Evolutionary conservation across 805 yeast species (phyloP), one percentile per base, ranked within the genome.

Genomic region (Candida sphagnicola): DNA sequence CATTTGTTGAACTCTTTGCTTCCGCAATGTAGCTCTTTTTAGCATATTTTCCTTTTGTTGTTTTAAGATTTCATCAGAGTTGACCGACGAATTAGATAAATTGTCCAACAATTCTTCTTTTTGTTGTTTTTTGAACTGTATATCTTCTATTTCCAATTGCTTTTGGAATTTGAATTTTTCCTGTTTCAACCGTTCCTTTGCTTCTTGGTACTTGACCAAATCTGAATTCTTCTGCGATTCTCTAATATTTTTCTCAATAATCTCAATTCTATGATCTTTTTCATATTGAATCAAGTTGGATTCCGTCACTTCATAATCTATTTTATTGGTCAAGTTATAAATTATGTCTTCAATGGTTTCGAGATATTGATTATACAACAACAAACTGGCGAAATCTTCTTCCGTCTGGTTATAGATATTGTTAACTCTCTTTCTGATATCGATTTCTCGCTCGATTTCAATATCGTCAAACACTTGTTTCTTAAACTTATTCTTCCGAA

Each of bases 401-500:
- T 78, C 77, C 2, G 83, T 79, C 59, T 86, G 85, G 61, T 93
- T 93, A 64, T 83, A 90, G 6, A 90, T 82, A 39, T 73, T 72
- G 49, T 75, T 70, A 8, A 93, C 88, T 40, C 91, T 70, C 51
- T 81, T 82, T 37, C 99, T 74, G 14, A 90, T 78, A 59, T 93
- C 98, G 28, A 95, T 88, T 56, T 93, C 99, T 45, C 84, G 76
- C 59, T 93, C 99, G 2, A 93, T 95, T 5, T 61, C 70, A 28
- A 93, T 76, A 61, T 93, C 97, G 49, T 91, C 97, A 56, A 93
- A 93, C 2, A 89, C 75, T 64, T 93, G 99, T 28, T 86, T 75
- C 66, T 93, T 95, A 70, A 93, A 93, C 64, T 80, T 79, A 62
- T 87, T 87, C 71, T 85, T 86, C 49, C 99, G 71, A 45, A 93